Base-by-base conservation (phyloP, 1,284 basidiomycete genomes). In the Inonotus hispidus region DNA sequence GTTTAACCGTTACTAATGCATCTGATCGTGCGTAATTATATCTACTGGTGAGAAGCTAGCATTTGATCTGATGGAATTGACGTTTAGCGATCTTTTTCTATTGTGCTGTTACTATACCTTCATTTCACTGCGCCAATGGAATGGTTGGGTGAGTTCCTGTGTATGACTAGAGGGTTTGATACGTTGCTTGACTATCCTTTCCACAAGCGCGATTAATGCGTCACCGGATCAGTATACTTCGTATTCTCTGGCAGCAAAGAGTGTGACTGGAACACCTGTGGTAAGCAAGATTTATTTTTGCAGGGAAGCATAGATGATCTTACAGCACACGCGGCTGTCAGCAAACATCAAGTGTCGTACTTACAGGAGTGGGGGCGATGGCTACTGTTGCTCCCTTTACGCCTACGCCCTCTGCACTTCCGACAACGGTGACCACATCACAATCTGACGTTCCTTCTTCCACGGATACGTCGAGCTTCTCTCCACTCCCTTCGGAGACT, bases 31-130 rank as follows among this genome's bases (percentile, higher is more conserved):
- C 10, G 59, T 53, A 55, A 35, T 35, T 45, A 54, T 19, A 10
- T 32, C 11, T 46, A 14, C 21, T 38, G 21, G 14, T 35, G 16
- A 23, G 7, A 29, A 29, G 16, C 14, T 13, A 29, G n/a, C 35
- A 32, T 37, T 11, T 25, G 8, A 50, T 27, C n/a, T 35, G 39
- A 25, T 27, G 27, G 23, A 6, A 19, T 14, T 27, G 10, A n/a
- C 27, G 3, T 14, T 13, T 45, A 62, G 60, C 60, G 8, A 62
- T 62, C 38, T 62, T 43, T 27, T 62, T 58, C 55, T 62, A 54
- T 37, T 62, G 60, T 14, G 46, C 47, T 21, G 60, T 46, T 1
- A 62, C 56, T 21, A 14, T 35, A 19, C 60, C 60, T 29, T 43
- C 29, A 23, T 58, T 41, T 47, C 60, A 62, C 38, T 62, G 56